Percentiles rank a stretch among this genome's conserved stretches.
These are phyloP conservation scores for Saturnispora dispora DNA, from an alignment of 805 yeast genomes.

Conservation along the genomic window DNA sequence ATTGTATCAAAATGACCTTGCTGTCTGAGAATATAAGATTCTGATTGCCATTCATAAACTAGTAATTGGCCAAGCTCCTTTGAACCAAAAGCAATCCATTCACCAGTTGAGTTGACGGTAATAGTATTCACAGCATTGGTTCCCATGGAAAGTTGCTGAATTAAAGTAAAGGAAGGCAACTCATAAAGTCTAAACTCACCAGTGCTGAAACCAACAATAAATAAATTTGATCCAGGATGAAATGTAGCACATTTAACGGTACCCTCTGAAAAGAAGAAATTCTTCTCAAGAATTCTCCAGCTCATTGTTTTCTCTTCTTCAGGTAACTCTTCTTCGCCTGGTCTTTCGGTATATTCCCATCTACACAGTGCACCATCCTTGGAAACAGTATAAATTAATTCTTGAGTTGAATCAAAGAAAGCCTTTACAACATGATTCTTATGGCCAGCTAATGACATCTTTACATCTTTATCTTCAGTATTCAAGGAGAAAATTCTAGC, in stretches of 20 bases:
- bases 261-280: constrained; percentile 64
- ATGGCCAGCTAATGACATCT: constrained; percentile 86
- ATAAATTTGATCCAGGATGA: constrained; percentile 58
- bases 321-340: constrained; percentile 37
- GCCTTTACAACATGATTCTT: constrained; percentile 82
- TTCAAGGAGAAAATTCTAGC: constrained; percentile 74
- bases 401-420: constrained; percentile 81
- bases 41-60: constrained; percentile 99
- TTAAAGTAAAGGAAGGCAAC: constrained; percentile 63
- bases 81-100: constrained; percentile 96
- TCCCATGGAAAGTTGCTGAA: constrained; percentile 88
- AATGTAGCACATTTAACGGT: constrained; percentile 75
- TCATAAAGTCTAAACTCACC: constrained; percentile 93
- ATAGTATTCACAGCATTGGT: constrained; percentile 83
- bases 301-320: constrained; percentile 40
- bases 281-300: constrained; percentile 79
- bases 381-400: constrained; percentile 80
- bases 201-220: constrained; percentile 81
- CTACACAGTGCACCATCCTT: constrained; percentile 90
- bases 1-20: constrained; percentile 95
- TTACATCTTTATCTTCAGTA: constrained; percentile 62
- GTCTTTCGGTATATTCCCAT: constrained; percentile 75
- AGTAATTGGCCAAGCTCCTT: constrained; percentile 82
- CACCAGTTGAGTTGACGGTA: constrained; percentile 73
- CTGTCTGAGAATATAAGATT: constrained; percentile 87